These are phyloP conservation scores for Ascochyta viciae-villosae DNA, from an alignment of 2,329 filamentous ascomycete genomes.

Conservation along the genomic window DNA sequence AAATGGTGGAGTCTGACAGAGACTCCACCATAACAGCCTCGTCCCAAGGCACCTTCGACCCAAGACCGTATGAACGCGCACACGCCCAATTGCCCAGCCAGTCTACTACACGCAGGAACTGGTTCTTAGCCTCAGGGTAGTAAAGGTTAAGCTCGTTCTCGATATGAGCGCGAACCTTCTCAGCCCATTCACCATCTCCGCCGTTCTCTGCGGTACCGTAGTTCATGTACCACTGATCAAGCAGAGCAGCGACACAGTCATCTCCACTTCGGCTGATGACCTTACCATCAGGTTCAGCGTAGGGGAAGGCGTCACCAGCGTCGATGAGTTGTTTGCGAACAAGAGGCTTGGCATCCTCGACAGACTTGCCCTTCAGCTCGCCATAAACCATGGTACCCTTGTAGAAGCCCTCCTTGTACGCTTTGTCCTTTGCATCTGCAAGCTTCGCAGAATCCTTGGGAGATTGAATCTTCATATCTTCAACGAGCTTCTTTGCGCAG, in stretches of 20 bases:
- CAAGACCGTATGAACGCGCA: conserved; percentile 87
- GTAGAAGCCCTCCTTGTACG: conserved; percentile 98
- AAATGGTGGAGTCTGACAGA: conserved; percentile 90
- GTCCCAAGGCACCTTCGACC: conserved; percentile 95
- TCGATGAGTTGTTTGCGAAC: conserved; percentile 81
- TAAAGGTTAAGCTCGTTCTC: conserved; percentile 77
- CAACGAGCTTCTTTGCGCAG: conserved; percentile 81
- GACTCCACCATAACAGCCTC: conserved; percentile 88
- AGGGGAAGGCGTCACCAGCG: conserved; percentile 81
- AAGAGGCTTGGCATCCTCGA: conserved; percentile 85
- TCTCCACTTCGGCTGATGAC: conserved; percentile 90
- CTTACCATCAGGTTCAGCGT: conserved; percentile 88
- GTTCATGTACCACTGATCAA: conserved; percentile 98
- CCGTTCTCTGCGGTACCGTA: conserved; percentile 74
- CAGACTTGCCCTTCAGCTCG: conserved; percentile 85
- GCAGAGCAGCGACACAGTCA: conserved; percentile 88
- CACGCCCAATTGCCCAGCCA: conserved; percentile 93
- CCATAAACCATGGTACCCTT: conserved; percentile 89
- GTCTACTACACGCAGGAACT: conserved; percentile 81
- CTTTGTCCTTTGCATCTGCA: conserved; percentile 91
- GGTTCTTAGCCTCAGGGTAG: conserved; percentile 62
- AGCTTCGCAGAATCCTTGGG: conserved; percentile 93
- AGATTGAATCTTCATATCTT: conserved; percentile 94
- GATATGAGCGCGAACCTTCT: conserved; percentile 61
- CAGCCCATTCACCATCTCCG: conserved; percentile 79